Conservation (phyloP, 257 asterid genomes). For the Scutellaria minor region DNA sequence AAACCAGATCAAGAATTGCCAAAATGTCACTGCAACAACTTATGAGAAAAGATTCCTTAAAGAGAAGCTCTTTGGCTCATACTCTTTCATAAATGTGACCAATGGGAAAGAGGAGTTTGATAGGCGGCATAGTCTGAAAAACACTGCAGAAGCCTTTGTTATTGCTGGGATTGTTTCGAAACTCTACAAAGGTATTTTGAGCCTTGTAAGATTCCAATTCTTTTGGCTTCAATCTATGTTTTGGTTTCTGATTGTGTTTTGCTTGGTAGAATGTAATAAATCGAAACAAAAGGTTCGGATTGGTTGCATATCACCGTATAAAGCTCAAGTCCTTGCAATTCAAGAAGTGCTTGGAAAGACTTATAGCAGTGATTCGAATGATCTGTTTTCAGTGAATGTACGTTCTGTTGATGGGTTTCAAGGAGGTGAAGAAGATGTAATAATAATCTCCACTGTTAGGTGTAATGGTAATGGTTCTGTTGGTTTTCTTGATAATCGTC, state of each 20-base stretch:
- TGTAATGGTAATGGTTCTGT: conserved; percentile 63
- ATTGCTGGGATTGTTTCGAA: conserved; percentile 40
- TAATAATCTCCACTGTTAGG: conserved; percentile 70
- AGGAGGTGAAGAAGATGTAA: conserved; percentile 83
- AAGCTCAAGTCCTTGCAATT: conserved; percentile 69
- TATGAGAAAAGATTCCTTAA: conserved; percentile 49
- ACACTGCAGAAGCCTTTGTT: conserved; percentile 58
- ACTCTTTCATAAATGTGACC: conserved; percentile 62
- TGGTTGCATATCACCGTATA: conserved; percentile 80
- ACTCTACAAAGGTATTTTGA: conserved; percentile 3
- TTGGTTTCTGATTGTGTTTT: background rate
- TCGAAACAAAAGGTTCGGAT: conserved; percentile 54
- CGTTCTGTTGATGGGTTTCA: conserved; percentile 81
- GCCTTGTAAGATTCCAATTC: background rate
- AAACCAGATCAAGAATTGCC: conserved; percentile 50
- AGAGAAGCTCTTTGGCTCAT: conserved; percentile 52
- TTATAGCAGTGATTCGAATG: conserved; percentile 51
- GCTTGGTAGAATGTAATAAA: conserved; percentile 42
- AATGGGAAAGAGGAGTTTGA: conserved; percentile 61
- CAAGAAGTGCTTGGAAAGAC: conserved; percentile 50
- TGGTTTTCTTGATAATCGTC: conserved; percentile 68
- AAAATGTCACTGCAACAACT: conserved; percentile 45
- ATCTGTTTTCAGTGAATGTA: conserved; percentile 60
- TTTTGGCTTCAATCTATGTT: background rate
- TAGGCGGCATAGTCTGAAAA: conserved; percentile 48